A percentile compares a stretch with the other conserved stretches of the same genome.
These are phyloP conservation scores for Chamaenerion angustifolium DNA, from an alignment of 345 rosid species.

Conservation along the genomic window DNA sequence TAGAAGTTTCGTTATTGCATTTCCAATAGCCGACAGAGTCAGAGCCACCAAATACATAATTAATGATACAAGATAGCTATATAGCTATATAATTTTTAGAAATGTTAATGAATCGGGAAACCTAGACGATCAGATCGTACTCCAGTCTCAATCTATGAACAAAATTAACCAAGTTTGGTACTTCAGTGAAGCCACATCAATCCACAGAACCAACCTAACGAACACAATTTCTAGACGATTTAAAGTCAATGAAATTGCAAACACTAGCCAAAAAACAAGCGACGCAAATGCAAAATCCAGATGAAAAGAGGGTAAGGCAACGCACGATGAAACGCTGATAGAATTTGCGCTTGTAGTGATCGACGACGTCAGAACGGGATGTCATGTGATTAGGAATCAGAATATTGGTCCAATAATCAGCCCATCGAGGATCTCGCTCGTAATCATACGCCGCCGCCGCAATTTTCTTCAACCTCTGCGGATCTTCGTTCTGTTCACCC, in stretches of 20 bases:
- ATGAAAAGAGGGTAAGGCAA: constrained; percentile 2
- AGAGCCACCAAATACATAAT: no score
- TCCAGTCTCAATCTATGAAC: no score
- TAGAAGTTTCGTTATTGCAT: no score
- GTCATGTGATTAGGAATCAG: constrained; percentile 87
- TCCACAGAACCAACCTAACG: not conserved
- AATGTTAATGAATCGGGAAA: no score
- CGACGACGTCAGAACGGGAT: constrained; percentile 72
- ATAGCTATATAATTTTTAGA: no score
- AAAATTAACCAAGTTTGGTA: no score
- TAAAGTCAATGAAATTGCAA: not conserved
- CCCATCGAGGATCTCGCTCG: constrained; percentile 79
- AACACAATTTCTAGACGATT: not conserved
- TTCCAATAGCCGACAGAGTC: no score
- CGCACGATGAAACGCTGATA: constrained; percentile 77
- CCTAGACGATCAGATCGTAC: no score
- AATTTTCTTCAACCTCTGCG: constrained; percentile 58
- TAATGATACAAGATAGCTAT: no score
- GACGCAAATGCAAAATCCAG: not conserved
- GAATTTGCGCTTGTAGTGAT: constrained; percentile 90
- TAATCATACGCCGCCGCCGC: constrained; percentile 87
- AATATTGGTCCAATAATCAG: constrained; percentile 86
- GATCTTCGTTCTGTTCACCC: constrained; percentile 75
- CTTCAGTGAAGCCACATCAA: not conserved
- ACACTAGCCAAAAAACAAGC: constrained; percentile 1